Percentiles rank a stretch among this genome's conserved stretches.
phyloP scores from a whole-genome alignment of 345 rosid genomes.

The Lumnitzera littorea region DNA sequence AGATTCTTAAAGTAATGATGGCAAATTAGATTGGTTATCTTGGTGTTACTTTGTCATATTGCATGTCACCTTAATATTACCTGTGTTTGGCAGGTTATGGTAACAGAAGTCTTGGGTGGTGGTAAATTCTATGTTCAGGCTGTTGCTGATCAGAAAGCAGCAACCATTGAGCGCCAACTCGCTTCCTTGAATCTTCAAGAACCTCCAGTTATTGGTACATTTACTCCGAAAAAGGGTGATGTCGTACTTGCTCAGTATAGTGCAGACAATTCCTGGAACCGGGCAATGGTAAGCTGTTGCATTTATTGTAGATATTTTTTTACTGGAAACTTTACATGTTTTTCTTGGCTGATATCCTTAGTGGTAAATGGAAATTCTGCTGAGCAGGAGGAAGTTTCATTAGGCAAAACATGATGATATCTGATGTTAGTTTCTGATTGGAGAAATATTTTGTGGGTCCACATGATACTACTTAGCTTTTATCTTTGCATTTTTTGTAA shows the following conservation, averaged over 20 bases:
- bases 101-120: conserved; percentile 88
- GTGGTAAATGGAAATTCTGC: conserved; percentile 1
- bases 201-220: conserved; percentile 77
- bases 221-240: conserved; percentile 87
- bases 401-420: too few relatives aligned
- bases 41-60: background rate
- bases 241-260: conserved; percentile 92
- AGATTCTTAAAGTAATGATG: conserved; percentile 61
- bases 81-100: conserved; percentile 52
- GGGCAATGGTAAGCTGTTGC: conserved; percentile 71
- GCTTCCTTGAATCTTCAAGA: conserved; percentile 64
- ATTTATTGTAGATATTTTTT: too few relatives aligned
- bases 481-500: too few relatives aligned
- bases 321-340: background rate
- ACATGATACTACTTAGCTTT: too few relatives aligned
- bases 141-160: conserved; percentile 69
- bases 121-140: conserved; percentile 87
- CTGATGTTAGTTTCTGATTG: too few relatives aligned
- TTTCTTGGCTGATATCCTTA: background rate
- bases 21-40: background rate
- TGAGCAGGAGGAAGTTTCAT: background rate
- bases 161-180: conserved; percentile 76
- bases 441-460: too few relatives aligned
- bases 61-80: background rate
- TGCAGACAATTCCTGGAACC: conserved; percentile 94